phyloP scores from a whole-genome alignment of 192 early-diverging fungal genomes.

The Jimgerdemannia flammicorona region DNA sequence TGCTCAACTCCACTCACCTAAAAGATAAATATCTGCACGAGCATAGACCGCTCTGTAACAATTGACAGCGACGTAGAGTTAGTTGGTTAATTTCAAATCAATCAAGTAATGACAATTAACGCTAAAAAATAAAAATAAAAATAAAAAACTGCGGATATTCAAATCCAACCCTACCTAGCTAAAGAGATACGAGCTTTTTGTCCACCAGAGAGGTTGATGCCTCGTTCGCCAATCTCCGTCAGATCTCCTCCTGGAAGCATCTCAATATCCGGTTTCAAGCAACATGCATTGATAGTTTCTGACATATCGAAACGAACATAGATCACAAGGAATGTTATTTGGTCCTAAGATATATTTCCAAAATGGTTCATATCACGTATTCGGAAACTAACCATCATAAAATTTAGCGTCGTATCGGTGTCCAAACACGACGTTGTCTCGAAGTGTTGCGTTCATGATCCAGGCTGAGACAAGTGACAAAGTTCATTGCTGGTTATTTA shows the following conservation, averaged over 20 bases:
- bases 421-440: constrained; percentile 94
- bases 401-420: constrained; percentile 67
- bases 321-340: no score
- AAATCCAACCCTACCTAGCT: constrained; percentile 27
- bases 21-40: constrained; percentile 82
- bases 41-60: constrained; percentile 76
- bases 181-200: constrained; percentile 74
- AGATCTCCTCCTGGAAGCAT: constrained; percentile 83
- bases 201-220: constrained; percentile 89
- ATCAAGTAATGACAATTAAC: no score
- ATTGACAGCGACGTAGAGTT: constrained; percentile 12
- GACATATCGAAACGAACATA: constrained; percentile 4
- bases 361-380: no score
- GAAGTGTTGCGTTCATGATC: constrained; percentile 94
- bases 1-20: constrained; percentile 51
- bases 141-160: no score
- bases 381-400: constrained; percentile 56
- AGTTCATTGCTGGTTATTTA: constrained; percentile 50
- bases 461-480: constrained; percentile 61
- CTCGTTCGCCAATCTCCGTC: constrained; percentile 91
- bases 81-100: no score
- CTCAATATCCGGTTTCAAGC: constrained; percentile 83
- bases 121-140: no score
- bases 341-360: no score
- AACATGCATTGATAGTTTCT: constrained; percentile 75